Evolutionary conservation across 768 basidiomycete species (phyloP), one percentile per base, ranked within the genome.

Genomic region (Clavulina sp.): DNA sequence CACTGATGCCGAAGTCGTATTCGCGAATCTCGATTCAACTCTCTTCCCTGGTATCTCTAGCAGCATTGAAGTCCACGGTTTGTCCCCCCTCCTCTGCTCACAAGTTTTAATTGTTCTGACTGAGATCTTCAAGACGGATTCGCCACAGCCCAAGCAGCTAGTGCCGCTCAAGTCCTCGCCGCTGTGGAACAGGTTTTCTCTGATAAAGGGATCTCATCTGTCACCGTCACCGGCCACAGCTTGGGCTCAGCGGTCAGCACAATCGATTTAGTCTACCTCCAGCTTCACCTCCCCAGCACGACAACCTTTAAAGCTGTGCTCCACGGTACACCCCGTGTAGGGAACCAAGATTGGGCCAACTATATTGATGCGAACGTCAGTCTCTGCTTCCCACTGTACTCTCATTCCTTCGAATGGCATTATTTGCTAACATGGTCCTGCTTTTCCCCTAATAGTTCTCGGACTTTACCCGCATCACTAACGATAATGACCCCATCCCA

Each of bases 11-110:
- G 62, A 75, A 52, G 62, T 78, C 48, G 1, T 62, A 29, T 63
- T 67, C 58, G 60, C 63, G 29, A 56, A 53, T 16, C 65, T 78
- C 28, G 62, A 74, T 57, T 28, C 68, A 1, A 60, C 61, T 0
- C 68, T 79, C 5, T 80, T 79, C 65, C 78, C 78, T 1, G 77
- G 75, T 1, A 60, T 77, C 13, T 57, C 68, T 28, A 61, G 61
- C n/a, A 61, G 52, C 32, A 70, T 76, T 19, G 56, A 60, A 51
- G 75, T 72, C 18, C 78, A 38, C 34, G 19, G 34, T 38, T 38
- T 19, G 34, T 38, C 9, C 34, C 19, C 34, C 9, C 19, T 19
- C 19, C 19, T 38, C 9, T 19, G 7, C 7, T 19, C 34, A 38
- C 34, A 19, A 38, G 19, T 38, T 7, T 7, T 38, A 7, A 38